Conservation (phyloP, 2,329 filamentous ascomycete genomes). For the Fusarium vanettenii region DNA sequence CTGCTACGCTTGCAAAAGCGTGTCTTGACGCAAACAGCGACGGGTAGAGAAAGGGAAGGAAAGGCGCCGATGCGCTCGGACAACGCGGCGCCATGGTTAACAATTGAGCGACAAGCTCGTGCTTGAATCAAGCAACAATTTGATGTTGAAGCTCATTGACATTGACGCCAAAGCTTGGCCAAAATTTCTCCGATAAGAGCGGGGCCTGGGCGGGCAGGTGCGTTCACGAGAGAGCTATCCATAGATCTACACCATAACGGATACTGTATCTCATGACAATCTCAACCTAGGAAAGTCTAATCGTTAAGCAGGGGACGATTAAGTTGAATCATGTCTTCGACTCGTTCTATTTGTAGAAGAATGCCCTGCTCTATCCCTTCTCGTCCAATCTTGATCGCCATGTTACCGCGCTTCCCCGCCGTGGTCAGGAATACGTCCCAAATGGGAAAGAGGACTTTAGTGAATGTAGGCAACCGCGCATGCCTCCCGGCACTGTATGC, state of each 20-base stretch:
- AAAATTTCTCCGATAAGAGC: constrained; percentile 24
- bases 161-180: constrained; percentile 8
- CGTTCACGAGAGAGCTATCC: neutral
- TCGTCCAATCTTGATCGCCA: neutral
- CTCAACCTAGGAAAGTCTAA: neutral
- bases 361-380: neutral
- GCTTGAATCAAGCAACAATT: neutral
- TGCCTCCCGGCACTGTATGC: constrained; percentile 19
- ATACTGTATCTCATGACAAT: neutral
- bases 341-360: neutral
- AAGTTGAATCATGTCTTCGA: neutral
- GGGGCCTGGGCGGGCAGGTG: neutral
- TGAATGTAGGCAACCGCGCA: constrained; percentile 29
- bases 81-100: constrained; percentile 45
- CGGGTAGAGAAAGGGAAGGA: constrained; percentile 62
- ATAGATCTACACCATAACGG: neutral
- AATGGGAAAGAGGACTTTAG: constrained; percentile 42
- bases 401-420: neutral
- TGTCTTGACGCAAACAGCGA: constrained; percentile 50
- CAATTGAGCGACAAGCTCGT: constrained; percentile 9
- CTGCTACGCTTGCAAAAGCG: constrained; percentile 12
- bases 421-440: constrained; percentile 24
- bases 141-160: constrained; percentile 16
- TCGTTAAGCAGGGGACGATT: neutral
- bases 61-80: constrained; percentile 34